These are phyloP conservation scores for Carallia pectinifolia DNA, from an alignment of 345 rosid species.

Conservation along the genomic window DNA sequence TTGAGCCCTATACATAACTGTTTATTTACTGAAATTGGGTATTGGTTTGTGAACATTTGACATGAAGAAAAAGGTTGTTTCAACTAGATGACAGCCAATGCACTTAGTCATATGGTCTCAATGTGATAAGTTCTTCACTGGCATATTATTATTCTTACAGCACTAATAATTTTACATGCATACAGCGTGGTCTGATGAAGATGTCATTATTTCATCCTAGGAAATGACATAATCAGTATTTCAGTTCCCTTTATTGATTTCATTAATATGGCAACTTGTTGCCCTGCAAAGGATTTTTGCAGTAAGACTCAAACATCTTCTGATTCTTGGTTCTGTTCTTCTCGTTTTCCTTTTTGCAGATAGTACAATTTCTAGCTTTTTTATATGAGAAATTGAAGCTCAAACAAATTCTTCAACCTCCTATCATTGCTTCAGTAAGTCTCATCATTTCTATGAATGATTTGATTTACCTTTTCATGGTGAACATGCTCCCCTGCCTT, in stretches of 20 bases:
- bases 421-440: slow-evolving; percentile 94
- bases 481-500: background rate
- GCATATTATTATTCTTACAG: background rate
- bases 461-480: background rate
- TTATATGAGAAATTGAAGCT: slow-evolving; percentile 85
- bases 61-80: too few species aligned
- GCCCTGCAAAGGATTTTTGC: background rate
- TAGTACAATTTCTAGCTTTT: slow-evolving; percentile 47
- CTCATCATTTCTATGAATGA: background rate
- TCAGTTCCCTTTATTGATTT: too few species aligned
- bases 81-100: too few species aligned
- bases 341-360: slow-evolving; percentile 44
- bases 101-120: background rate
- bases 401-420: slow-evolving; percentile 91
- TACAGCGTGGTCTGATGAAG: background rate
- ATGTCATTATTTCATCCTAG: background rate
- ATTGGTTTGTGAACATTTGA: too few species aligned
- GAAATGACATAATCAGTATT: too few species aligned
- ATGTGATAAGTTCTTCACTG: background rate
- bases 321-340: background rate
- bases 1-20: too few species aligned
- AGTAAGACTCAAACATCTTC: background rate
- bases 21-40: too few species aligned
- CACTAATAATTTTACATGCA: background rate
- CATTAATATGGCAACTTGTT: background rate